Evolutionary conservation across 1,139 yeast species (phyloP).

Genomic region (Geotrichum klebahnii): DNA sequence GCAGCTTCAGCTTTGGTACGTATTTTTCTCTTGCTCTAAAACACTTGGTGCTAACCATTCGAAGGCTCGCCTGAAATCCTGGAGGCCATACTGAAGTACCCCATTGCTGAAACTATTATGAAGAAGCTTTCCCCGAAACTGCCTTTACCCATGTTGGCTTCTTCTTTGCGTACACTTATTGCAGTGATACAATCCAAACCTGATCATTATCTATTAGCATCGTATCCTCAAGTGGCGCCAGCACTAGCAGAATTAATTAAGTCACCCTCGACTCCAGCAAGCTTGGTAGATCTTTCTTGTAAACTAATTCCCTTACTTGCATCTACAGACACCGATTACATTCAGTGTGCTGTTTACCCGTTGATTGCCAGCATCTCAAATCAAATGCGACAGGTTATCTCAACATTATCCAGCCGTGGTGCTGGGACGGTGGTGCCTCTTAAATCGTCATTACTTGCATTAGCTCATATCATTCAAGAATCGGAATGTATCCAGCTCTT

Average conservation of each 20-base stretch:
- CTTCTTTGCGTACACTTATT: constrained; percentile 31
- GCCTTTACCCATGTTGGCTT: constrained; percentile 27
- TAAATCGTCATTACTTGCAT: constrained; percentile 32
- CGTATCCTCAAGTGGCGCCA: constrained; percentile 28
- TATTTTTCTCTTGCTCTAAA: neutral
- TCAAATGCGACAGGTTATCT: constrained; percentile 17
- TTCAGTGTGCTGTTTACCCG: constrained; percentile 23
- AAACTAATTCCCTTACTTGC: constrained; percentile 30
- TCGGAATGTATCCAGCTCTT: constrained; percentile 24
- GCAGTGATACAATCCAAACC: constrained; percentile 30
- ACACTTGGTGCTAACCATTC: constrained; percentile 4
- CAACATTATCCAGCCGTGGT: constrained; percentile 2
- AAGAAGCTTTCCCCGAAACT: constrained; percentile 21
- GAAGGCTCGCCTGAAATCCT: constrained; percentile 28
- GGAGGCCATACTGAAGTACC: constrained; percentile 26
- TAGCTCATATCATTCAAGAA: constrained; percentile 31
- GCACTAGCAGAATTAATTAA: constrained; percentile 26
- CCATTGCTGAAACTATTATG: constrained; percentile 28
- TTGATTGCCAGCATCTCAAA: constrained; percentile 25
- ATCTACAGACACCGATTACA: constrained; percentile 23
- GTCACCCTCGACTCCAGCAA: constrained; percentile 22
- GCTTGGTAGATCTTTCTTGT: constrained; percentile 28
- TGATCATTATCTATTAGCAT: constrained; percentile 25
- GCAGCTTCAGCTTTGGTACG: constrained; percentile 37
- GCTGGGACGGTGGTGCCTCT: constrained; percentile 23